Conservation (phyloP, 768 basidiomycete genomes). For the Pulveroboletus ravenelii region DNA sequence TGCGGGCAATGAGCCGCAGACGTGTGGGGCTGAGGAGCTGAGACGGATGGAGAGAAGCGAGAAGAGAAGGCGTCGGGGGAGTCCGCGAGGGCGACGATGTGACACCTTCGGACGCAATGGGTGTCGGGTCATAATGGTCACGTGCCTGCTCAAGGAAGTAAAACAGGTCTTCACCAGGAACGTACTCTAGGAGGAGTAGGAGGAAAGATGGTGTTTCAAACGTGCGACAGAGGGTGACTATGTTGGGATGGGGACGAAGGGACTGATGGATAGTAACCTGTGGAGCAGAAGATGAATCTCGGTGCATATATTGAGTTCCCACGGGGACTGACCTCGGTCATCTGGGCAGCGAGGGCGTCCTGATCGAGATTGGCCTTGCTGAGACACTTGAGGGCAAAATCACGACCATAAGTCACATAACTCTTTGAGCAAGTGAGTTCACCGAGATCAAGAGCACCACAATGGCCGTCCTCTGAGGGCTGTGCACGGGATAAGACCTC, state of each 20-base stretch:
- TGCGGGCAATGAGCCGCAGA: slow-evolving; percentile 88
- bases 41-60: slow-evolving; percentile 74
- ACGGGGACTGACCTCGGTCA: slow-evolving; percentile 67
- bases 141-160: slow-evolving; percentile 97
- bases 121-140: slow-evolving; percentile 69
- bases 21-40: slow-evolving; percentile 84
- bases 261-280: slow-evolving; percentile 95
- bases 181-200: slow-evolving; percentile 90
- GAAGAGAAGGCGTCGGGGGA: slow-evolving; percentile 89
- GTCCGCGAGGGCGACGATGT: slow-evolving; percentile 48
- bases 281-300: slow-evolving; percentile 5
- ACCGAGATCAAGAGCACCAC: slow-evolving; percentile 54
- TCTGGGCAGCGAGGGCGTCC: slow-evolving; percentile 82
- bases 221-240: slow-evolving; percentile 91
- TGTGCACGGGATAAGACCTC: slow-evolving; percentile 48
- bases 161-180: slow-evolving; percentile 95
- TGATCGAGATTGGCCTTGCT: slow-evolving; percentile 91
- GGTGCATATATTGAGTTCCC: slow-evolving; percentile 4
- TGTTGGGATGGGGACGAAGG: slow-evolving; percentile 83
- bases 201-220: slow-evolving; percentile 89
- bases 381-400: slow-evolving; percentile 94
- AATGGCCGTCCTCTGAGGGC: slow-evolving; percentile 50
- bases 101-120: slow-evolving; percentile 14
- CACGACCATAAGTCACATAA: slow-evolving; percentile 58
- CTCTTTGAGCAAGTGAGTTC: slow-evolving; percentile 31